Base-by-base conservation (phyloP, 768 basidiomycete species). In the Boletus pseudo-olivaceus region DNA sequence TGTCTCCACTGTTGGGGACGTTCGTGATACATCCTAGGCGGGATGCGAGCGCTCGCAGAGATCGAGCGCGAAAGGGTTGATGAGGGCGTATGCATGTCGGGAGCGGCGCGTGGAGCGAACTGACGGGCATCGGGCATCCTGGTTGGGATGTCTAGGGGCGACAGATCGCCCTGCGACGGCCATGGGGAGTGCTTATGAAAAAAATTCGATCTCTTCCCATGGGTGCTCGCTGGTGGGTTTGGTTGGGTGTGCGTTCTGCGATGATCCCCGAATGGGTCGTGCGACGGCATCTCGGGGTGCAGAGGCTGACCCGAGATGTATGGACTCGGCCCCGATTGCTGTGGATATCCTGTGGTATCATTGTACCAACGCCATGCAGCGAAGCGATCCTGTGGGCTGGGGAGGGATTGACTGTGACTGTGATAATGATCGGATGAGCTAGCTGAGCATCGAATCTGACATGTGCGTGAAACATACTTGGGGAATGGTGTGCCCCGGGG, bases 1-100 rank as follows among this genome's bases (percentile, higher is more conserved):
- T 56, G 54, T 47, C 69, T 62, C 69, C 70, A 70, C 7, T 59
- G 57, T 41, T 59, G 60, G 3, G 69, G 68, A 9, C 60, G 66
- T 27, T 68, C 69, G 23, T 47, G 56, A 38, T 53, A 59, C 41
- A 56, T 39, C 10, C 41, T 32, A 7, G 51, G 56, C 5, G 59
- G 63, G 5, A 55, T 43, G 7, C 34, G 58, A 32, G 63, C 56
- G 20, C 54, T 41, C 3, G 51, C 52, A 19, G 63, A 53, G 27
- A 39, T 48, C 5, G 64, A 53, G 41, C 41, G 62, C 1, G 67
- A 66, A 5, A 61, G 44, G 45, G 62, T 61, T 0, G 68, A 70
- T 11, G 68, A 57, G 3, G 70, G 62, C 1, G 66, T 70, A 29
- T 66, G 49, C 58, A 68, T 57, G 7, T 59, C 56, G 9, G 57